Percentiles rank a stretch among this genome's conserved stretches.
Evolutionary conservation across 1,284 basidiomycete genomes (phyloP).

Genomic region (Cutaneotrichosporon sp.): DNA sequence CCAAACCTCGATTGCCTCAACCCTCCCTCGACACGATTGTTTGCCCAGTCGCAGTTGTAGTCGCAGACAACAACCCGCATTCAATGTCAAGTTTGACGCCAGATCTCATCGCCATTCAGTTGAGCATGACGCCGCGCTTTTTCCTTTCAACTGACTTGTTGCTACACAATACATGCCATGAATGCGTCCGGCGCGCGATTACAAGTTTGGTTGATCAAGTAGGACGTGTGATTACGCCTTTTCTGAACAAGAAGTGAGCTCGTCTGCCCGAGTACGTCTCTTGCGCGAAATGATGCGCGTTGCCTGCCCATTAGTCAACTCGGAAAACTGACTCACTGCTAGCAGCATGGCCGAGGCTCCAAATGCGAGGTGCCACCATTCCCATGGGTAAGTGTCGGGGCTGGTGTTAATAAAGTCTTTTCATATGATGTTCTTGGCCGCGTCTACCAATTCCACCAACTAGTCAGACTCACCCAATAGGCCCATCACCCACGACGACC

Average conservation of each 20-base stretch:
- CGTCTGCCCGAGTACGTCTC: background rate
- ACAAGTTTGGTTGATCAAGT: background rate
- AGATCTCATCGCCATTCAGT: no score
- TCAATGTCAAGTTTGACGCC: no score
- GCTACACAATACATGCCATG: constrained; percentile 1
- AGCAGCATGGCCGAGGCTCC: background rate
- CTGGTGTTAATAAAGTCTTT: background rate
- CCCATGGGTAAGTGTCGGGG: background rate
- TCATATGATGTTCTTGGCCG: no score
- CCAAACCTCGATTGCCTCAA: no score
- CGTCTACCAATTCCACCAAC: background rate
- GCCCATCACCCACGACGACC: constrained; percentile 9
- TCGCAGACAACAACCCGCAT: no score
- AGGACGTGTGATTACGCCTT: background rate
- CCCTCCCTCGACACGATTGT: no score
- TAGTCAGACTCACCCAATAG: constrained; percentile 5
- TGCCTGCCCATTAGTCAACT: background rate
- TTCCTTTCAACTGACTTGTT: no score
- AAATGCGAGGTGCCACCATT: background rate
- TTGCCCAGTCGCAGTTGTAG: no score
- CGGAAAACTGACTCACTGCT: background rate
- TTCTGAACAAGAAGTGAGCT: background rate
- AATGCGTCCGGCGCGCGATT: background rate
- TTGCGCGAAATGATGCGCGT: background rate
- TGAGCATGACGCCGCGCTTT: no score